Evolutionary conservation across 2,329 filamentous ascomycete species (phyloP), one percentile per base, ranked within the genome.

Genomic region (Epicoccum sorghinum): DNA sequence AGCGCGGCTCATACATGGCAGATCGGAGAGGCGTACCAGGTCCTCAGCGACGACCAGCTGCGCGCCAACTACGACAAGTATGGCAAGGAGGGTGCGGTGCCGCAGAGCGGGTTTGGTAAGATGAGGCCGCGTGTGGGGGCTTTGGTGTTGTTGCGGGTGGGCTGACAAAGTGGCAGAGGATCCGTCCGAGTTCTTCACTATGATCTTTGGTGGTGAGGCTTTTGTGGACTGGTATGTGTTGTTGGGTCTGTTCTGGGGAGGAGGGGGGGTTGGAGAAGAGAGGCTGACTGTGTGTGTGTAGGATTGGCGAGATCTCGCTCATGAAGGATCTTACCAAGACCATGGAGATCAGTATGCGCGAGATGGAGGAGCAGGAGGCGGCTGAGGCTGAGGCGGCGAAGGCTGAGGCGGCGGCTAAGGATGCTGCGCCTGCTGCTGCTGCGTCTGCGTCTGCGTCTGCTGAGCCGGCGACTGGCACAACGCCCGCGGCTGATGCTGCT

Each of bases 291-390:
- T 18, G 18, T 18, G 18, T 18, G 6, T n/a, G 22, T 46, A 72
- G 70, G 82, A 98, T 99, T 70, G 95, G 95, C 64, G 95, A 99
- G 82, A 96, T 99, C 66, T 95, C 91, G 45, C 86, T 99, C 53
- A 97, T 99, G 90, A 98, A 97, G 80, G 95, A 99, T 71, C 83
- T 99, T 49, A 98, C 93, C 14, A 91, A 92, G 69, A 96, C 93
- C 39, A 98, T 99, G 93, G 95, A 99, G 69, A 98, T 99, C 64
- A 93, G 91, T 18, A 93, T 92, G 87, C 83, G 90, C 51, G 87
- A 87, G 57, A 86, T 86, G 74, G 90, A 91, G 67, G 88, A 89
- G 63, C 86, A 88, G 58, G 86, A 84, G 40, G 78, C 79, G 2
- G 80, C 82, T 4, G 81, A 83, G 13, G 79, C 79, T 3, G 82